Evolutionary conservation across 2,329 filamentous ascomycete species (phyloP), one percentile per base, ranked within the genome.

Genomic region (Nigrograna mackinnonii): DNA sequence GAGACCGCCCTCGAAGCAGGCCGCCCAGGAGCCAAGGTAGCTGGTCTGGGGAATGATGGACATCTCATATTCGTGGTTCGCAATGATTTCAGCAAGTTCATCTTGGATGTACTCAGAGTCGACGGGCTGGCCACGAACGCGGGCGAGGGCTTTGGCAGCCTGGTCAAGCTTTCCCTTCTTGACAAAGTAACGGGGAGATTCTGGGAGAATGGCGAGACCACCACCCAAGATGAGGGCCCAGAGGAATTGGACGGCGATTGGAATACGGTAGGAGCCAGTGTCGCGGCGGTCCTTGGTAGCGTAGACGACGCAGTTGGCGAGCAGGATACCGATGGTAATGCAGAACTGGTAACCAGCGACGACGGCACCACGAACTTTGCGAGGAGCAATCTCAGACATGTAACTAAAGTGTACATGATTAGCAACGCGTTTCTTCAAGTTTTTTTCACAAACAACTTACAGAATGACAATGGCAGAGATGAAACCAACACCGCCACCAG

Each of bases 41-140:
- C 56, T 60, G 40, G 56, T 60, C 46, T 64, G 53, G 14, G 59
- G 62, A 43, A 64, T 41, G 52, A 87, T 75, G 38, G 81, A 65
- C 56, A 86, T 65, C 77, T 96, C 91, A 66, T 94, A 94, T 74
- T 90, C 89, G 72, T 95, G 83, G 79, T 95, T 96, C 77, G 90
- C 91, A 49, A 95, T 81, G 57, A 96, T 92, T 75, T 95, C 90
- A 42, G 87, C 82, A 37, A 95, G 79, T 72, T 95, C 90, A 49
- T 82, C 74, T 73, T 89, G 83, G 69, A 95, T 86, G 71, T 83
- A 91, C 56, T 89, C 83, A 14, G 87, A 91, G 45, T 87, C 83
- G 43, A 74, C 63, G 37, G 86, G 78, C 76, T 95, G 87, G 49
- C 87, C 87, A 68, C 90, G 87, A 34, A 95, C 80, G 49, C 79